Conservation (phyloP, 1,139 yeast species). For the Suzukiozyma palmioleophila region DNA sequence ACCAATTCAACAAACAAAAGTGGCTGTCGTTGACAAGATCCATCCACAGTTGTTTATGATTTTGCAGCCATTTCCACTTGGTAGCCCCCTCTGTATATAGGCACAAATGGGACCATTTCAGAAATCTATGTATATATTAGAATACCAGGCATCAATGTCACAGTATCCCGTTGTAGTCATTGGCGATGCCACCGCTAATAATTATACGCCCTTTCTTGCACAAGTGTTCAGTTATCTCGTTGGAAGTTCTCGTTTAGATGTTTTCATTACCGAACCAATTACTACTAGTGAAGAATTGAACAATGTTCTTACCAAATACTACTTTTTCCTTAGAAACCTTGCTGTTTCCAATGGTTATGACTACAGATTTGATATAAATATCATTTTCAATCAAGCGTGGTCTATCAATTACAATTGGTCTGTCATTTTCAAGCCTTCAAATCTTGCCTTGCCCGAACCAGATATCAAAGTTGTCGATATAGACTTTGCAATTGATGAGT, state of each 20-base stretch:
- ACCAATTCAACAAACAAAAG: constrained; percentile 10
- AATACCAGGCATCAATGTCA: background rate
- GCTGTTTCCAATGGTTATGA: constrained; percentile 19
- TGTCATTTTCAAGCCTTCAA: background rate
- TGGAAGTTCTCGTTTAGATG: constrained; percentile 16
- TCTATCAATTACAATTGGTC: background rate
- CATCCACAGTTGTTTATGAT: background rate
- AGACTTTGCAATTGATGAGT: background rate
- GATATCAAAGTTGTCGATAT: background rate
- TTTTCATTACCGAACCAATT: constrained; percentile 19
- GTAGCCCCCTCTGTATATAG: background rate
- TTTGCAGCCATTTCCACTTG: background rate
- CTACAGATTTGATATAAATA: constrained; percentile 28
- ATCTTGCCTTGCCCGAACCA: background rate
- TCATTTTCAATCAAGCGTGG: constrained; percentile 21
- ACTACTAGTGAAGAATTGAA: constrained; percentile 20
- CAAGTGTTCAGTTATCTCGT: constrained; percentile 11
- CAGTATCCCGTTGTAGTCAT: constrained; percentile 19
- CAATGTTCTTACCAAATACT: constrained; percentile 22
- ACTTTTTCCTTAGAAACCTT: constrained; percentile 19
- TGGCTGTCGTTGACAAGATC: background rate
- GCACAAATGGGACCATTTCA: background rate
- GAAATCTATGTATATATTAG: background rate
- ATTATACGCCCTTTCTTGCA: constrained; percentile 21
- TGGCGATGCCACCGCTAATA: constrained; percentile 19